phyloP scores from a whole-genome alignment of 2,329 filamentous ascomycete species.

The Neophaeococcomyces aloes region DNA sequence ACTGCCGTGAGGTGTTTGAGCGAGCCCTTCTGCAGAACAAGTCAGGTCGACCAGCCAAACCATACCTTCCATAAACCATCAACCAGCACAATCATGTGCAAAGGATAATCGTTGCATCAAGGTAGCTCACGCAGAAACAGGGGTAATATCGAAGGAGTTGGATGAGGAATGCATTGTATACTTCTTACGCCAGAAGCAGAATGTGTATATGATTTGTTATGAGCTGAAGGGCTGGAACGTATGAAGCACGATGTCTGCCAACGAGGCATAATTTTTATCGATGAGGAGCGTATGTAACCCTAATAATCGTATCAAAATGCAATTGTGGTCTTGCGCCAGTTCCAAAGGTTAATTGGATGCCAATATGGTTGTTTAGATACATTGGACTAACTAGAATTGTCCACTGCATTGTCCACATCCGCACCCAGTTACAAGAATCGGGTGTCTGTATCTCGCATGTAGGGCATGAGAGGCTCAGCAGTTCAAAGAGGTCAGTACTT shows the following conservation, averaged over 20 bases:
- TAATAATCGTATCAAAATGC: too few relatives aligned
- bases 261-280: neutral
- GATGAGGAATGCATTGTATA: constrained; percentile 1
- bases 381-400: too few relatives aligned
- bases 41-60: constrained; percentile 1
- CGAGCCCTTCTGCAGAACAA: constrained; percentile 5
- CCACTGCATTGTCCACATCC: too few relatives aligned
- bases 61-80: neutral
- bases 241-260: neutral
- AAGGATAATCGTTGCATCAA: neutral
- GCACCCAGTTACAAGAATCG: too few relatives aligned
- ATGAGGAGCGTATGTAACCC: too few relatives aligned
- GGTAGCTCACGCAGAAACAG: neutral
- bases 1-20: constrained; percentile 10
- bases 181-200: too few relatives aligned
- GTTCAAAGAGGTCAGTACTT: too few relatives aligned
- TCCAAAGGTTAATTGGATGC: too few relatives aligned
- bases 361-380: too few relatives aligned
- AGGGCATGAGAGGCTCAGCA: too few relatives aligned
- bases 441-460: too few relatives aligned
- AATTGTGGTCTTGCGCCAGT: too few relatives aligned
- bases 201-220: neutral
- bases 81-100: neutral
- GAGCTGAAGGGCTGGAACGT: neutral
- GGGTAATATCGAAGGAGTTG: neutral